A percentile compares a stretch with the other conserved stretches of the same genome.
These are phyloP conservation scores for Dioscorea alata DNA, from an alignment of 106 monocot genomes.

Conservation along the genomic window DNA sequence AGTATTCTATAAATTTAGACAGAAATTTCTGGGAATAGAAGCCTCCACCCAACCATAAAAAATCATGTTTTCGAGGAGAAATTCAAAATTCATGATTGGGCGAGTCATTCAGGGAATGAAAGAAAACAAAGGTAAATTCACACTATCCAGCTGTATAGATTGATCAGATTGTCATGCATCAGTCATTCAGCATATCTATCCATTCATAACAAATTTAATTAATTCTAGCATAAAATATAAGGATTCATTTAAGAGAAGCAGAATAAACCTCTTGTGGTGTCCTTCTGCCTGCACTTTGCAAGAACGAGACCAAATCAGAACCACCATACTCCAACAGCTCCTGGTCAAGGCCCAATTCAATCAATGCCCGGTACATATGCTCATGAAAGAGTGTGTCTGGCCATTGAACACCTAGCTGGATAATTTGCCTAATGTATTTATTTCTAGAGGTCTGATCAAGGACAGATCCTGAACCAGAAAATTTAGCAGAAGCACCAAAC, in stretches of 20 bases:
- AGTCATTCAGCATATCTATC: no score
- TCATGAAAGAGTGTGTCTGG: constrained; percentile 85
- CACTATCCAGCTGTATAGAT: no score
- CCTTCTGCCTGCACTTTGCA: constrained; percentile 76
- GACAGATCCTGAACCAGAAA: constrained; percentile 29
- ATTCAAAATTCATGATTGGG: no score
- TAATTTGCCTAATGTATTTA: constrained; percentile 72
- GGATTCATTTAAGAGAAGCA: neutral
- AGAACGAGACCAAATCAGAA: constrained; percentile 88
- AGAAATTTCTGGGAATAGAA: no score
- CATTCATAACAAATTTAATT: no score
- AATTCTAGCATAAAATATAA: no score
- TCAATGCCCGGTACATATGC: constrained; percentile 71
- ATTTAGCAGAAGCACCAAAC: constrained; percentile 14
- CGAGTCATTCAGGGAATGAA: no score
- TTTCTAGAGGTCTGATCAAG: constrained; percentile 61
- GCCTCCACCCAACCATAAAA: no score
- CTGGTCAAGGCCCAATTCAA: constrained; percentile 79
- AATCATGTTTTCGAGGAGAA: no score
- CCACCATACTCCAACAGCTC: constrained; percentile 93
- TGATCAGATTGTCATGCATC: no score
- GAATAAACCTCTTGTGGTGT: constrained; percentile 45
- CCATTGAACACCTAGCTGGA: constrained; percentile 89
- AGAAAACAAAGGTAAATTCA: no score
- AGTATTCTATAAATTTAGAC: no score